Base-by-base conservation (phyloP, 352 stramenopile species). In the Phytophthora pini region DNA sequence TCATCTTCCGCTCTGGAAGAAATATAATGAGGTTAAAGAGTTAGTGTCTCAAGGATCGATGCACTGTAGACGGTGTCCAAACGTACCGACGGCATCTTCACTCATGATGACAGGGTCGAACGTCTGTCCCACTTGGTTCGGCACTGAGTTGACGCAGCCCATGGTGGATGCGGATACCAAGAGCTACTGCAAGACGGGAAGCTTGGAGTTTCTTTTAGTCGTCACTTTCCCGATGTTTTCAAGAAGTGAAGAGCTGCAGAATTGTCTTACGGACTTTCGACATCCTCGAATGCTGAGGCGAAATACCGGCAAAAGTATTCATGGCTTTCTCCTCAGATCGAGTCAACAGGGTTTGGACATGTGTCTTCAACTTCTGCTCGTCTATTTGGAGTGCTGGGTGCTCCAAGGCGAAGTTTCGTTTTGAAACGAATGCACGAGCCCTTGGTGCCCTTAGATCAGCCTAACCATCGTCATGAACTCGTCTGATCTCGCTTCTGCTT, bases 61-160 rank as follows among this genome's bases (percentile, higher is more conserved):
- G 54, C 17, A 13, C 20, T 26, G 7, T 17, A 27, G 24, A 26
- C 24, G 24, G 24, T 26, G 24, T 22, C 5, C 8, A 34, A 60
- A 36, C 68, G 10, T 61, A 76, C 68, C 68, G 43, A 78, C 62
- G 10, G 61, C 66, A 27, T 70, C 59, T 26, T 79, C 64, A 57
- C 56, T 73, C 41, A 65, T 62, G 34, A 84, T 59, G 26, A 82
- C 69, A 31, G 65, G 48, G 56, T 89, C 80, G 56, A 85, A 83
- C 4, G 71, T 79, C 52, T 79, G 68, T 17, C 40, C 62, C 26
- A 76, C 54, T 65, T 82, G 77, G 38, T 74, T 72, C 31, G 74
- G 76, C 20, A 89, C 78, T 57, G 80, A 89, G 58, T 89, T 80
- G 34, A 88, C 76, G 61, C 80, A 89, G 49, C 80, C 80, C 80